Conservation (phyloP, 345 rosid genomes). For the Raphanus sativus region DNA sequence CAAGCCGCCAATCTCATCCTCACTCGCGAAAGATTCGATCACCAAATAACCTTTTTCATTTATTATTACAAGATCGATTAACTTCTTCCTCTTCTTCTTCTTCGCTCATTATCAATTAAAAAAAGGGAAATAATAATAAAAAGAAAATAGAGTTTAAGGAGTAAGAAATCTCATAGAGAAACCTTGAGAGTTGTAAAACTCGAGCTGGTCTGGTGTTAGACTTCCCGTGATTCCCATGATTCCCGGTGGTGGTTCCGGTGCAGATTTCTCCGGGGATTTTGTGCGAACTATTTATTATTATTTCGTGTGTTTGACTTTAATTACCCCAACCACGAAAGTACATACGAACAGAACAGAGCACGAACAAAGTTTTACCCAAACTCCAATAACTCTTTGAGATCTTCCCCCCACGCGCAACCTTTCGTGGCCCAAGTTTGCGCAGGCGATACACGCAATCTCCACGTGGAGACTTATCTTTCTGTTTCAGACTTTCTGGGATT, state of each 20-base stretch:
- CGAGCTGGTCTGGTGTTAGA: constrained; percentile 61
- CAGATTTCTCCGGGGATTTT: not conserved
- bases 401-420: not conserved
- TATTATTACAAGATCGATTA: not conserved
- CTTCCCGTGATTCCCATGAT: constrained; percentile 58
- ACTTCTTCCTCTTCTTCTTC: not conserved
- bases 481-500: not conserved
- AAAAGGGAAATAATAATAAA: too few relatives aligned
- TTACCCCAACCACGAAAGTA: not conserved
- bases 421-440: not conserved
- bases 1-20: constrained; percentile 58
- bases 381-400: not conserved
- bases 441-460: not conserved
- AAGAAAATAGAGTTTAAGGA: not conserved
- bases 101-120: not conserved
- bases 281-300: too few relatives aligned
- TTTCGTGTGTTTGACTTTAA: not conserved
- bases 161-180: not conserved
- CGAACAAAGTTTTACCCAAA: not conserved
- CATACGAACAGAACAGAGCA: not conserved
- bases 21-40: constrained; percentile 68
- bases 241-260: not conserved
- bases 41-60: constrained; percentile 59
- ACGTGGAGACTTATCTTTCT: not conserved
- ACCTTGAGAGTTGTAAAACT: constrained; percentile 56